Evolutionary conservation across 1,139 yeast genomes (phyloP).

Genomic region (Debaryomyces subglobosus): DNA sequence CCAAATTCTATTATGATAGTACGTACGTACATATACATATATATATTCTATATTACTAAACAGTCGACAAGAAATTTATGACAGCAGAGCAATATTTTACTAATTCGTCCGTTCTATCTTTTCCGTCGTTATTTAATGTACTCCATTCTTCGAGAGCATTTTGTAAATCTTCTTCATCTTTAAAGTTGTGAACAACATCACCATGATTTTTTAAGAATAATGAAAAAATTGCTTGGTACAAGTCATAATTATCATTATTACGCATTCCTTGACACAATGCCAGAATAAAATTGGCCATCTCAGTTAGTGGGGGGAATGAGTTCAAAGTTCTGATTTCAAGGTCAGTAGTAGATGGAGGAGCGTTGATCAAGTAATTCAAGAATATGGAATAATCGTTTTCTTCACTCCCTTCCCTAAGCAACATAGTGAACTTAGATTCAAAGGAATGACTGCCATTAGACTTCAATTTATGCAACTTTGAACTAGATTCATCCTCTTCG

Average conservation of each 20-base stretch:
- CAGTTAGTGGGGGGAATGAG: conserved; percentile 63
- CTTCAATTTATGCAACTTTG: conserved; percentile 33
- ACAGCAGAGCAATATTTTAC: conserved; percentile 87
- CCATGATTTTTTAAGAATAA: conserved; percentile 79
- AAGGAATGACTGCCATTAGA: conserved; percentile 33
- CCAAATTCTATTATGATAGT: background rate
- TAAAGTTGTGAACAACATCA: conserved; percentile 66
- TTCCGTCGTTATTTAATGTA: conserved; percentile 41
- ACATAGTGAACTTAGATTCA: conserved; percentile 75
- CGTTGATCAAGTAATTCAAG: conserved; percentile 54
- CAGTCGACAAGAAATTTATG: conserved; percentile 57
- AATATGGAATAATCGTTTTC: conserved; percentile 50
- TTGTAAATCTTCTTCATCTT: conserved; percentile 38
- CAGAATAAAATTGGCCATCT: conserved; percentile 63
- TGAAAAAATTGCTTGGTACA: conserved; percentile 76
- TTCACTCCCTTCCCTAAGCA: conserved; percentile 56
- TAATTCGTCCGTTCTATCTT: conserved; percentile 62
- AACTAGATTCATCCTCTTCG: conserved; percentile 22
- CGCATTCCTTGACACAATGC: conserved; percentile 66
- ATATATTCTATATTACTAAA: conserved; percentile 18
- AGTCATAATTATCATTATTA: conserved; percentile 65
- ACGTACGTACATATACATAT: conserved; percentile 12
- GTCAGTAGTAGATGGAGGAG: conserved; percentile 82
- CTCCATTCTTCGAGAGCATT: conserved; percentile 56
- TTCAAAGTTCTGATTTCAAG: conserved; percentile 83